phyloP scores from a whole-genome alignment of 23 red algal genomes.

The Gracilaria vermiculophylla region DNA sequence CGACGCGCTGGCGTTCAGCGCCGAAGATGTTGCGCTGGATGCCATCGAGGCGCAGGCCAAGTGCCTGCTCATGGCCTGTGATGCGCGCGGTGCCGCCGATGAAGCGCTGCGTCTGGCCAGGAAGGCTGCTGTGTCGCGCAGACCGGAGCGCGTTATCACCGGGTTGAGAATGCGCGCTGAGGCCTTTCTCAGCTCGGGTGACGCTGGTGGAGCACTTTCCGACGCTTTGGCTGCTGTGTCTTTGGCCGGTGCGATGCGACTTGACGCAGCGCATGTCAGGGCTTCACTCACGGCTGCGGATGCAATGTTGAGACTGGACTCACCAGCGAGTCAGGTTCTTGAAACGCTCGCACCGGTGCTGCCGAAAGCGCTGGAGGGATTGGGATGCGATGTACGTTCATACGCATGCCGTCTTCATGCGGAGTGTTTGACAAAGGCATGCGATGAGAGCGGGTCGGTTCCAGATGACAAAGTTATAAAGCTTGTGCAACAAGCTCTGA shows the following conservation, averaged over 20 bases:
- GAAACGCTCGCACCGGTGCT: not conserved
- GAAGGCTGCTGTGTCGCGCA: not conserved
- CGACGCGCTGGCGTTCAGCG: not conserved
- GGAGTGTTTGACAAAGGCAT: conserved; percentile 22
- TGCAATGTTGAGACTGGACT: conserved; percentile 30
- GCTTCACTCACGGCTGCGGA: conserved; percentile 14
- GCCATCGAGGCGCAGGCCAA: conserved; percentile 10
- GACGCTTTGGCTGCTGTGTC: conserved; percentile 41
- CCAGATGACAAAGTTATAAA: conserved; percentile 10
- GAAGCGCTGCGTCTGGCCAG: conserved; percentile 16
- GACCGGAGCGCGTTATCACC: conserved; percentile 23
- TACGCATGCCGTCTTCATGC: conserved; percentile 27
- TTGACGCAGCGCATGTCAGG: conserved; percentile 32
- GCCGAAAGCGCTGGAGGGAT: conserved; percentile 25
- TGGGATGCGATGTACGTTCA: conserved; percentile 27
- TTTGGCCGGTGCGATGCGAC: conserved; percentile 26
- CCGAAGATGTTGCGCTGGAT: conserved; percentile 38
- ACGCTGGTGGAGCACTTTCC: conserved; percentile 1
- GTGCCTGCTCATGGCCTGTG: not conserved
- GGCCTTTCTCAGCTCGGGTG: conserved; percentile 2
- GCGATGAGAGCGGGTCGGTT: not conserved
- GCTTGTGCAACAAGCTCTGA: not conserved
- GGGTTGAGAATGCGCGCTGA: conserved; percentile 38
- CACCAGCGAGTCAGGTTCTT: not conserved
- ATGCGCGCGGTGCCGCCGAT: conserved; percentile 20